Conservation (phyloP, 2,329 filamentous ascomycete genomes). For the Penicillium fuscoglaucum region DNA sequence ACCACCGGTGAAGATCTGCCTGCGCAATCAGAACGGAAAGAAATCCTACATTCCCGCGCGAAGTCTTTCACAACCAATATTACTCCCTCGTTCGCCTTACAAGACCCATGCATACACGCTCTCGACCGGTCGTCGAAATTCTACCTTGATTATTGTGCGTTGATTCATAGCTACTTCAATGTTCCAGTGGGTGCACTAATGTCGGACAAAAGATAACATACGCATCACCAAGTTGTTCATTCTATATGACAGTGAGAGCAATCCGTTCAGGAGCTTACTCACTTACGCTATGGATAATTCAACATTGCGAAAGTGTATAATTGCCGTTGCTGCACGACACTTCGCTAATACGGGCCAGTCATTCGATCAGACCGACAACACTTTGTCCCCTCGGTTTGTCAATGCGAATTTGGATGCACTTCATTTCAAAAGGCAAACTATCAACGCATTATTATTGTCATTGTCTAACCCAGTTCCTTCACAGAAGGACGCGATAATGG, state of each 20-base stretch:
- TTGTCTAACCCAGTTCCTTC: slow-evolving; percentile 1
- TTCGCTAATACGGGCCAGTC: neutral
- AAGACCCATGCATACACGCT: slow-evolving; percentile 12
- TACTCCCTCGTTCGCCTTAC: slow-evolving; percentile 15
- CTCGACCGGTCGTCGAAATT: slow-evolving; percentile 22
- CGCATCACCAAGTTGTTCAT: slow-evolving; percentile 38
- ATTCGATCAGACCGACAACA: neutral
- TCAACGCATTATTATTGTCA: slow-evolving; percentile 13
- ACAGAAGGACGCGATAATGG: neutral
- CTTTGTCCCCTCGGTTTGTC: neutral
- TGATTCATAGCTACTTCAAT: neutral
- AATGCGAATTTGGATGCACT: slow-evolving; percentile 23
- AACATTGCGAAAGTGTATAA: neutral
- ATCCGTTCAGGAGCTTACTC: slow-evolving; percentile 7
- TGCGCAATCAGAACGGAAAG: neutral
- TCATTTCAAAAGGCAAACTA: slow-evolving; percentile 24
- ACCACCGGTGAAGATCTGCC: neutral
- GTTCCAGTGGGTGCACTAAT: neutral
- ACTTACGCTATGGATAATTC: neutral
- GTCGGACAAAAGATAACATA: slow-evolving; percentile 25
- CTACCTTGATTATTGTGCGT: slow-evolving; percentile 39
- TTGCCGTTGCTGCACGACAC: neutral
- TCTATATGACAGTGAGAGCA: slow-evolving; percentile 8
- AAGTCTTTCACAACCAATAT: neutral
- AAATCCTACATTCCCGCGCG: neutral